Evolutionary conservation across 352 stramenopile species (phyloP).

Genomic region (Phytophthora niederhauseri): DNA sequence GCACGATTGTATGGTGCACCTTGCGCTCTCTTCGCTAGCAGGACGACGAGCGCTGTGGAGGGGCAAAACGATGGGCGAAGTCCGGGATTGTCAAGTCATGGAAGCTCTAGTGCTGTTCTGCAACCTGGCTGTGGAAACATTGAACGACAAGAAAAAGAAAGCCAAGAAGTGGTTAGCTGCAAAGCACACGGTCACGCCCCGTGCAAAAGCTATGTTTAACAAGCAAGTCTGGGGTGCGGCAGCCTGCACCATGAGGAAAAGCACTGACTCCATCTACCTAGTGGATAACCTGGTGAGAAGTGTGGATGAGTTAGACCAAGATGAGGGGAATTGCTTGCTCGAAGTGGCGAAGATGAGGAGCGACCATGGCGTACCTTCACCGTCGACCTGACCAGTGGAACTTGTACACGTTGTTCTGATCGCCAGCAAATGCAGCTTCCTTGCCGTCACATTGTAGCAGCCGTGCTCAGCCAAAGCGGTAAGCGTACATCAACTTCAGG

Average conservation of each 20-base stretch:
- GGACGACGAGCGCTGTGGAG: not conserved
- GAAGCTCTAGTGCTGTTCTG: not conserved
- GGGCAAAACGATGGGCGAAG: not conserved
- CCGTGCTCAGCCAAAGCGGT: not conserved
- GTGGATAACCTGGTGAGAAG: not conserved
- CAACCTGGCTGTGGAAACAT: not conserved
- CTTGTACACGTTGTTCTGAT: not conserved
- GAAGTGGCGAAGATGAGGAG: not conserved
- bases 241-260: slow-evolving; percentile 1
- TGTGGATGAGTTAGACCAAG: not conserved
- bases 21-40: not conserved
- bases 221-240: not conserved
- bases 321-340: not conserved
- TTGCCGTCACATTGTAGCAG: not conserved
- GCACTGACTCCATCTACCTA: not conserved
- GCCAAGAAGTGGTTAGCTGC: not conserved
- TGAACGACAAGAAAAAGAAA: not conserved
- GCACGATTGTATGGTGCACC: not conserved
- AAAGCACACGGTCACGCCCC: not conserved
- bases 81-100: not conserved
- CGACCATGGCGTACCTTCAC: not conserved
- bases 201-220: slow-evolving; percentile 1
- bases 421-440: not conserved
- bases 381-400: not conserved
- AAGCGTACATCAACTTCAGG: not conserved